These are phyloP conservation scores for Globisporangium viniferum DNA, from an alignment of 352 stramenopile genomes.

Conservation along the genomic window DNA sequence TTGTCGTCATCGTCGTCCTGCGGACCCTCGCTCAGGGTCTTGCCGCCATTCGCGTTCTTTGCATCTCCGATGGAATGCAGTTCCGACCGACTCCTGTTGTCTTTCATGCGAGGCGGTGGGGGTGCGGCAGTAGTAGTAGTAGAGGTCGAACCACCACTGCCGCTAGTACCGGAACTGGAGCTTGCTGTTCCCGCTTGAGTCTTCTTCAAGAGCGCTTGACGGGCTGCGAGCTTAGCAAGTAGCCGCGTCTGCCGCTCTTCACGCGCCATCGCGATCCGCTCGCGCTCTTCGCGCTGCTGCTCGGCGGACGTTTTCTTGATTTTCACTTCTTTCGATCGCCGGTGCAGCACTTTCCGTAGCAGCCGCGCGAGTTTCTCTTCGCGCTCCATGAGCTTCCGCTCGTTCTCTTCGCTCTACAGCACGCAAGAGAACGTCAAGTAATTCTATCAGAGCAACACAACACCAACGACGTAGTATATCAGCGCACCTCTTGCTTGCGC, in stretches of 20 bases:
- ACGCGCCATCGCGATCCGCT: constrained; percentile 63
- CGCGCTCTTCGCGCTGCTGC: constrained; percentile 62
- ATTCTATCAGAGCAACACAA: not conserved
- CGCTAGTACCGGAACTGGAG: not conserved
- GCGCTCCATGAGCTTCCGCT: constrained; percentile 65
- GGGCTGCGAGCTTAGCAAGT: constrained; percentile 36
- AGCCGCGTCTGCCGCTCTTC: constrained; percentile 64
- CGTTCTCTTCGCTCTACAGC: constrained; percentile 47
- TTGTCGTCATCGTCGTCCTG: constrained; percentile 29
- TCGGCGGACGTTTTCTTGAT: constrained; percentile 41
- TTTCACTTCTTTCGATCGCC: constrained; percentile 42
- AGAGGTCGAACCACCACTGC: not conserved
- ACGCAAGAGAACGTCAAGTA: not conserved
- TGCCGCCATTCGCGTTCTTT: not conserved
- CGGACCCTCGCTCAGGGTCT: not conserved
- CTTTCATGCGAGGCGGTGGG: constrained; percentile 7
- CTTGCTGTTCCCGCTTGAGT: not conserved
- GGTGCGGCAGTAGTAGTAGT: not conserved
- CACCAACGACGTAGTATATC: not conserved
- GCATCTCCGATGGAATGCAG: not conserved
- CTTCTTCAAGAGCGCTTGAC: constrained; percentile 16
- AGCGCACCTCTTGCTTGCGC: constrained; percentile 32
- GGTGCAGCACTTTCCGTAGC: constrained; percentile 50
- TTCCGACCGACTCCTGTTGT: constrained; percentile 7
- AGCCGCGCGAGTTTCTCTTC: constrained; percentile 66